Evolutionary conservation across 345 rosid genomes (phyloP), one percentile per base, ranked within the genome.

Genomic region (Cochlearia excelsa): DNA sequence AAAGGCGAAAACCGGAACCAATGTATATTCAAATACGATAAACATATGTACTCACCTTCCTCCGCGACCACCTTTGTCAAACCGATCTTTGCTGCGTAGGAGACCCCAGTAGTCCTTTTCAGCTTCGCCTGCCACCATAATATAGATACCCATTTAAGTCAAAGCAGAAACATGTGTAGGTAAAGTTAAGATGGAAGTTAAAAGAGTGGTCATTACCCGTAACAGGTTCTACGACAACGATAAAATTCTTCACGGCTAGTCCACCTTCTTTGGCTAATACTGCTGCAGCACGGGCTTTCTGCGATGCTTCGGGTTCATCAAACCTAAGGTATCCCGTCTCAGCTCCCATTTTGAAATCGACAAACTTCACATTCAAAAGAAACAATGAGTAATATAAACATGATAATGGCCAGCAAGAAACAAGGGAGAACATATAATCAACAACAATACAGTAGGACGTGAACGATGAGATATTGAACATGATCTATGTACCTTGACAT

Each of bases 241-340:
- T 47, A 51, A 72, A 87, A 66, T 87, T 89, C 78, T 93, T 93
- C 77, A 89, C 92, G 0, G 65, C 9, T 44, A 93, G 62, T 33
- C 97, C 98, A 28, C 81, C 96, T 78, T 87, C 94, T 69, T 83
- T 67, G 44, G 97, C 79, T 59, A 93, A 76, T 48, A 83, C 97
- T 35, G 97, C 97, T 45, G 92, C 97, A 47, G 95, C 95, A 34
- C 99, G 92, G 53, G 97, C 97, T 57, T 87, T 93, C 70, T 87
- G 97, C 39, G 90, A 83, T 70, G 77, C 94, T 75, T 93, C 97
- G 41, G 97, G 87, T 71, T 72, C 77, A 54, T 89, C 96, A 69
- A 87, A 93, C 72, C 99, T 65, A 61, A 89, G 64, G 63, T 79
- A 82, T 46, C 99, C 99, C 0, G 86, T 78, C 30, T 75, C 75